These are phyloP conservation scores for Pichia sp. DNA, from an alignment of 1,139 yeast genomes.

Conservation along the genomic window DNA sequence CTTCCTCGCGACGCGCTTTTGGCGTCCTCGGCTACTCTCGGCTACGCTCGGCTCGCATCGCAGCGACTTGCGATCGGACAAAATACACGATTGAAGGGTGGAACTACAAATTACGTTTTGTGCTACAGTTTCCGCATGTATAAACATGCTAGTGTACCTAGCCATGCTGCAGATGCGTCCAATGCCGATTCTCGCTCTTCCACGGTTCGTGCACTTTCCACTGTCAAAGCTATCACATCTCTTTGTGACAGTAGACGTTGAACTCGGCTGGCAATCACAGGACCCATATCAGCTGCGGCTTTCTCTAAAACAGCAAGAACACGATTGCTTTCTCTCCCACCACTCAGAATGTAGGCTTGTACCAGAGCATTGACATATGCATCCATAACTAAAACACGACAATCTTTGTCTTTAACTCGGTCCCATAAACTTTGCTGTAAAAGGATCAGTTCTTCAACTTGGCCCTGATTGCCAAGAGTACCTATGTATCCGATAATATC, in stretches of 20 bases:
- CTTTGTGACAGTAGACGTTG: background rate
- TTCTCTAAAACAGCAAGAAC: background rate
- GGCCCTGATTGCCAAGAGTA: conserved; percentile 4
- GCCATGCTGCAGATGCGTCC: background rate
- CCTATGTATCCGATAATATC: conserved; percentile 9
- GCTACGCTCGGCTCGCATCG: background rate
- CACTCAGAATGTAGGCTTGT: conserved; percentile 2
- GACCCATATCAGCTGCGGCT: background rate
- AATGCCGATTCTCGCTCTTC: background rate
- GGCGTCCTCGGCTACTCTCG: no score
- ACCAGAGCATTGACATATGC: conserved; percentile 6
- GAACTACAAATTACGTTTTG: background rate
- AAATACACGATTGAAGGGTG: background rate
- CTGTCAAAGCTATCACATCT: background rate
- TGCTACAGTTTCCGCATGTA: background rate
- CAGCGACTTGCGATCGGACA: background rate
- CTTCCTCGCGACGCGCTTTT: no score
- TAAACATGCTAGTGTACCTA: background rate
- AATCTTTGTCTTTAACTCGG: background rate
- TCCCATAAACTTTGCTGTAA: background rate
- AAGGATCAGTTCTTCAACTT: conserved; percentile 2
- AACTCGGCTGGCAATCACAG: background rate
- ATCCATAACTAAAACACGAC: conserved; percentile 3
- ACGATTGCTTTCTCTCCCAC: background rate
- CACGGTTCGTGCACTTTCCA: background rate